Evolutionary conservation across 83 land plant genomes (phyloP).

Genomic region (Diphasiastrum complanatum): DNA sequence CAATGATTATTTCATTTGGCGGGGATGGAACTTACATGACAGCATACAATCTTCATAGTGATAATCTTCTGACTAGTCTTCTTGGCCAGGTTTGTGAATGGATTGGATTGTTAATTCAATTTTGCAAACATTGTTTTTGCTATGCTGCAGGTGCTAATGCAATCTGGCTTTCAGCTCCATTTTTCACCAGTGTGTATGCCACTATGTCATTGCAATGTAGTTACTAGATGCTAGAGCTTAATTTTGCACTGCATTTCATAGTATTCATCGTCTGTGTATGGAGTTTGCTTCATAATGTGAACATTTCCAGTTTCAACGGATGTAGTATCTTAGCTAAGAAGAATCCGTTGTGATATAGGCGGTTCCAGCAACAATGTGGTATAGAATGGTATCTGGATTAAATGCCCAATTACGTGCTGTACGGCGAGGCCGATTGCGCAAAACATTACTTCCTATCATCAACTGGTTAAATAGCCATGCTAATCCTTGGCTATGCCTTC

Average conservation of each 20-base stretch:
- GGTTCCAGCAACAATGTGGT: conserved; percentile 90
- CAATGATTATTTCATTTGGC: conserved; percentile 71
- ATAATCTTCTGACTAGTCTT: conserved; percentile 81
- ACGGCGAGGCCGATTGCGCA: conserved; percentile 48
- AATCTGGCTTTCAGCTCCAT: not conserved
- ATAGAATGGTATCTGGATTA: conserved; percentile 82
- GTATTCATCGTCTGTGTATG: too few relatives aligned
- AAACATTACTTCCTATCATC: conserved; percentile 53
- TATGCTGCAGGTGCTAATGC: not conserved
- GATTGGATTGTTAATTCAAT: too few relatives aligned
- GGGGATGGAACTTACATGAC: conserved; percentile 98
- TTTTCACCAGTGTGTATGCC: not conserved
- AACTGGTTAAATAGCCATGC: conserved; percentile 82
- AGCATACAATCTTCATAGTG: conserved; percentile 83
- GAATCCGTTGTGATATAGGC: conserved; percentile 40
- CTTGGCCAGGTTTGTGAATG: conserved; percentile 75
- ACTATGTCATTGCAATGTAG: not conserved
- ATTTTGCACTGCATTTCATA: not conserved
- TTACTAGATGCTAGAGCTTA: too few relatives aligned
- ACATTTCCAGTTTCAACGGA: too few relatives aligned
- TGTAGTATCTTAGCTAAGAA: not conserved
- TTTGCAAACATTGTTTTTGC: too few relatives aligned
- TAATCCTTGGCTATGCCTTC: conserved; percentile 50
- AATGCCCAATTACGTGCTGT: conserved; percentile 84
- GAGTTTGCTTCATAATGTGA: not conserved